A percentile compares a stretch with the other conserved stretches of the same genome.
Evolutionary conservation across 805 yeast species (phyloP).

Genomic region (Saccharomyces mikatae): DNA sequence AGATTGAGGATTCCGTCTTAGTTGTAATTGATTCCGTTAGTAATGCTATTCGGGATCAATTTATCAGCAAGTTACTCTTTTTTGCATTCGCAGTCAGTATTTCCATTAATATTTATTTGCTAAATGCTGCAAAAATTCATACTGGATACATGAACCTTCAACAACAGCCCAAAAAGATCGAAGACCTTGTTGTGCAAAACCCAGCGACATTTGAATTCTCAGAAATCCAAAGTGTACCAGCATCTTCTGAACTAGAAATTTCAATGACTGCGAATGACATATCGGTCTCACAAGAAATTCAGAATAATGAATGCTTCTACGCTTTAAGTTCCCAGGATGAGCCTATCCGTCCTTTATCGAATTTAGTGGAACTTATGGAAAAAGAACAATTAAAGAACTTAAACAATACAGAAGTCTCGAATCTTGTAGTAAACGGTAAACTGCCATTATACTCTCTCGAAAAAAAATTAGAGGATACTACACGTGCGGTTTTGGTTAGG

Average conservation of each 20-base stretch:
- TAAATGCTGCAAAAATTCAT: constrained; percentile 76
- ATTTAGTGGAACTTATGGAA: constrained; percentile 52
- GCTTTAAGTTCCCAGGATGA: constrained; percentile 24
- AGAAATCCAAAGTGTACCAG: neutral
- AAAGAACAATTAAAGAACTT: constrained; percentile 64
- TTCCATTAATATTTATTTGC: constrained; percentile 72
- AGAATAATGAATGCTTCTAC: constrained; percentile 15
- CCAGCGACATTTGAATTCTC: neutral
- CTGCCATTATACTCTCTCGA: constrained; percentile 91
- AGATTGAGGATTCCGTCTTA: constrained; percentile 50
- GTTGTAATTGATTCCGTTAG: constrained; percentile 49
- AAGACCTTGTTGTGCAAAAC: neutral
- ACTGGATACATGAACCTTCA: constrained; percentile 27
- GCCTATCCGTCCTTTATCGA: constrained; percentile 47
- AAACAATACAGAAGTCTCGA: constrained; percentile 63
- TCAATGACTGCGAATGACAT: neutral
- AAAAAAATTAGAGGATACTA: constrained; percentile 78
- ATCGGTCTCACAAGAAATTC: neutral
- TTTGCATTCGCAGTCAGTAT: constrained; percentile 67
- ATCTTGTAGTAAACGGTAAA: constrained; percentile 64
- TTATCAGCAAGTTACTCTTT: constrained; percentile 69
- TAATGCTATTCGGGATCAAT: constrained; percentile 65
- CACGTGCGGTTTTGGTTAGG: constrained; percentile 90
- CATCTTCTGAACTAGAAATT: neutral
- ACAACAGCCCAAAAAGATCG: neutral